Base-by-base conservation (phyloP, 2,329 filamentous ascomycete species). In the Aspergillus glaucus region DNA sequence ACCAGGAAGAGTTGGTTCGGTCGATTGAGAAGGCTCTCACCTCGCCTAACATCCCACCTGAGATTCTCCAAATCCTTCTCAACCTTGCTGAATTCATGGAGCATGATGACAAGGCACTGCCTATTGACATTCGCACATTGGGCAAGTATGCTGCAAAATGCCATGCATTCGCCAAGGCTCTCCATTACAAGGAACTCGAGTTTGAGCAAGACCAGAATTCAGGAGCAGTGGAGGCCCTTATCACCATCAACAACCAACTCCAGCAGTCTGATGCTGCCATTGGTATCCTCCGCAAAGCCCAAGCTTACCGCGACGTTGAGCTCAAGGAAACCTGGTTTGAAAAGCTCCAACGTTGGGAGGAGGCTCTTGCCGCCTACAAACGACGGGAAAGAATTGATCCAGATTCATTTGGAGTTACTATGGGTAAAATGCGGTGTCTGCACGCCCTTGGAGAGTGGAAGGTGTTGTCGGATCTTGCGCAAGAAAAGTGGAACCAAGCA, bases 61-160 rank as follows among this genome's bases (percentile, higher is more conserved):
- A 98, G 67, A 86, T 98, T 56, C 76, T 98, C 7, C 92, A 95
- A 52, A 86, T 96, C 44, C 77, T 98, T 24, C 81, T 98, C 44
- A 98, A 98, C 62, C 79, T 98, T 45, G 93, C 93, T 19, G 93
- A 98, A 66, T 98, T 98, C 68, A 98, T 98, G 93, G 93, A 98
- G 66, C 93, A 98, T 63, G 94, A 98, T 60, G 93, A 98, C 67
- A 98, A 98, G 69, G 92, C 94, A 12, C 75, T 98, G 45, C 93
- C 93, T 1, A 98, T 98, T 54, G 93, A 98, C 64, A 96, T 98
- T 55, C 80, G 93, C 44, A 90, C 93, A 8, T 79, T 98, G 10
- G 94, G 93, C 26, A 87, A 92, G 64, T 95, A 97, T 67, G 93
- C 93, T 44, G 92, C 88, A 17, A 92, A 94, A 61, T 98, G 94